Evolutionary conservation across 2,329 filamentous ascomycete species (phyloP).

Genomic region (Phyllosticta ampelicida): DNA sequence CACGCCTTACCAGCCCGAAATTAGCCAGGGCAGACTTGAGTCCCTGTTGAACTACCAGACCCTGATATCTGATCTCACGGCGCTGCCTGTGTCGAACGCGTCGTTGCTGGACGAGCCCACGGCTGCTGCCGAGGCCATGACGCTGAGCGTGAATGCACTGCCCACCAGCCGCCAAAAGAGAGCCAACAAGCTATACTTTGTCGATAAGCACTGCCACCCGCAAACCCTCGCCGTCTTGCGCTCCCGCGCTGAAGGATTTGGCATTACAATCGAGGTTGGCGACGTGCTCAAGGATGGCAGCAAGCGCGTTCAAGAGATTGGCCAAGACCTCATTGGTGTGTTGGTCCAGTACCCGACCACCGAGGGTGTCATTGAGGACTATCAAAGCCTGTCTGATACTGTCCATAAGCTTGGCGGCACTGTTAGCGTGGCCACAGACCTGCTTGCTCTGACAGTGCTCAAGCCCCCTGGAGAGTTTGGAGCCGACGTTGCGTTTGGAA

Average conservation of each 20-base stretch:
- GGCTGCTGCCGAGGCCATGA: constrained; percentile 92
- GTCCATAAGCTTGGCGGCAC: constrained; percentile 70
- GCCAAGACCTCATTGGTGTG: constrained; percentile 75
- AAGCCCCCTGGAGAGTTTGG: constrained; percentile 90
- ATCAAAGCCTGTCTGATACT: constrained; percentile 58
- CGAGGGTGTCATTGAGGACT: constrained; percentile 68
- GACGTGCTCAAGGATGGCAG: constrained; percentile 58
- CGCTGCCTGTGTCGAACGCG: constrained; percentile 77
- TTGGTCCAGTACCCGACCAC: constrained; percentile 94
- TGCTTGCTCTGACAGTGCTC: constrained; percentile 75
- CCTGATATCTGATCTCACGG: constrained; percentile 78
- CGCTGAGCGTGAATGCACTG: constrained; percentile 70
- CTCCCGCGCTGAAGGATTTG: constrained; percentile 84
- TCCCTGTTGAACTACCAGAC: constrained; percentile 95
- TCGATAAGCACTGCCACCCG: constrained; percentile 71
- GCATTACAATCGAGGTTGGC: constrained; percentile 63
- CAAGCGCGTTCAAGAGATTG: constrained; percentile 59
- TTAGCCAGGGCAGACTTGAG: constrained; percentile 88
- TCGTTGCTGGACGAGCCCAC: constrained; percentile 86
- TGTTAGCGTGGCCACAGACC: constrained; percentile 79
- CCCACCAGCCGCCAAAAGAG: constrained; percentile 61
- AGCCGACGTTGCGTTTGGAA: constrained; percentile 90
- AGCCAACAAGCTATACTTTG: constrained; percentile 68
- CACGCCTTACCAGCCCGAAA: constrained; percentile 93
- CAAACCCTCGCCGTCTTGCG: constrained; percentile 77